Evolutionary conservation across 2,329 filamentous ascomycete species (phyloP).

Genomic region (Hymenoscyphus fraxineus): DNA sequence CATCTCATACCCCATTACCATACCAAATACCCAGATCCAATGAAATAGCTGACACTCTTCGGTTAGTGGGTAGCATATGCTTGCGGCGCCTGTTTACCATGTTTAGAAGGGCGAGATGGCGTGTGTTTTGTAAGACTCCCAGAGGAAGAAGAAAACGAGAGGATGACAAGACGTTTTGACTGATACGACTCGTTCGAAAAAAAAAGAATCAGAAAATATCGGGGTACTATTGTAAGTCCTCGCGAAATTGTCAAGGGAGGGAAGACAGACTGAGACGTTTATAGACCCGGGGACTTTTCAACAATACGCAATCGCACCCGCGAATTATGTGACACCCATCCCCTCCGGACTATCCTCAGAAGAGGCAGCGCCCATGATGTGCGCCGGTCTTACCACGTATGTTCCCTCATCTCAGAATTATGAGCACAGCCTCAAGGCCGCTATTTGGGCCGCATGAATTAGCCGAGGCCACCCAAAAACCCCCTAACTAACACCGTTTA

Average conservation of each 20-base stretch:
- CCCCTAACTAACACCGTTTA: slow-evolving; percentile 18
- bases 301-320: slow-evolving; percentile 61
- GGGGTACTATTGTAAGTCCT: slow-evolving; percentile 55
- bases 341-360: slow-evolving; percentile 57
- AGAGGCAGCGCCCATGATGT: slow-evolving; percentile 63
- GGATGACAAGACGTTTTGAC: no score
- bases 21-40: not conserved
- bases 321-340: slow-evolving; percentile 67
- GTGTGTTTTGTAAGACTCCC: slow-evolving; percentile 56
- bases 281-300: slow-evolving; percentile 64
- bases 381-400: slow-evolving; percentile 60
- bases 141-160: not conserved
- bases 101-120: slow-evolving; percentile 57
- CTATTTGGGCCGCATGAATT: slow-evolving; percentile 26
- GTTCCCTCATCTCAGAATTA: slow-evolving; percentile 10
- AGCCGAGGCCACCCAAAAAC: slow-evolving; percentile 13
- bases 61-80: slow-evolving; percentile 50
- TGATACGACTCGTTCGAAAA: not conserved
- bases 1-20: not conserved
- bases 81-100: slow-evolving; percentile 50
- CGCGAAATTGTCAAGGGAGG: not conserved
- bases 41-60: slow-evolving; percentile 15
- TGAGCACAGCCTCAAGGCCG: slow-evolving; percentile 14
- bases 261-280: not conserved
- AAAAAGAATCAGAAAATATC: slow-evolving; percentile 52